A percentile compares a stretch with the other conserved stretches of the same genome.
Evolutionary conservation across 2,329 filamentous ascomycete species (phyloP).

Genomic region (Verruconis gallopava): DNA sequence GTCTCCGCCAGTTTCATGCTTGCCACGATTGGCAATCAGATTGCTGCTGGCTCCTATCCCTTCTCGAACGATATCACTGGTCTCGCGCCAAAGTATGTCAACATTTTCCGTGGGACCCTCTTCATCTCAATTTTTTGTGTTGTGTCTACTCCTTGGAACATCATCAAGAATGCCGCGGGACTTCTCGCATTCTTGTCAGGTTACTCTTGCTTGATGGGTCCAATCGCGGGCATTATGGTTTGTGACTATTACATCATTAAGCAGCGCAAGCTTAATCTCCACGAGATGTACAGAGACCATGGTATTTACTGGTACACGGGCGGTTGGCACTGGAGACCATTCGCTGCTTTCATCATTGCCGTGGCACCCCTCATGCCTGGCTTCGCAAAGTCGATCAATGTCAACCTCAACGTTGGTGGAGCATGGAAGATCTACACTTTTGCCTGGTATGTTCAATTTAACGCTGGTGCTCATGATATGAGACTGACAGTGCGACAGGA

Average conservation of each 20-base stretch:
- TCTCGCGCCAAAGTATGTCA: constrained; percentile 22
- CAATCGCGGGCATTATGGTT: constrained; percentile 22
- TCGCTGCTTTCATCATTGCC: constrained; percentile 19
- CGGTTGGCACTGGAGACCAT: constrained; percentile 24
- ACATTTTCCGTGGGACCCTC: constrained; percentile 22
- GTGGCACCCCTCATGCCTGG: constrained; percentile 25
- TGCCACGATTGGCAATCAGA: constrained; percentile 31
- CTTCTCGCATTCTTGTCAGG: constrained; percentile 23
- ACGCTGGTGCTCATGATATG: background rate
- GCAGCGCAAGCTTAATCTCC: constrained; percentile 21
- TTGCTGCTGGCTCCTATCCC: constrained; percentile 28
- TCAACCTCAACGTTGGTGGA: constrained; percentile 25
- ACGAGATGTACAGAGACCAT: constrained; percentile 20
- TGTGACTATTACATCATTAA: constrained; percentile 25
- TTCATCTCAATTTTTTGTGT: constrained; percentile 25
- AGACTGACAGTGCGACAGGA: constrained; percentile 27
- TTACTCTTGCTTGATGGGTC: constrained; percentile 25
- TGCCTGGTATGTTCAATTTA: constrained; percentile 18
- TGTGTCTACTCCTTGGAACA: constrained; percentile 23
- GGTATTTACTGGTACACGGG: constrained; percentile 23
- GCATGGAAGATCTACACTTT: constrained; percentile 32
- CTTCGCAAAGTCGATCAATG: constrained; percentile 27
- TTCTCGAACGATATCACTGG: constrained; percentile 24
- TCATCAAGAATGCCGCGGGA: constrained; percentile 23
- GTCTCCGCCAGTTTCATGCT: constrained; percentile 28